Conservation (phyloP, 176 grass and related monocot genomes). For the Raddia guianensis region DNA sequence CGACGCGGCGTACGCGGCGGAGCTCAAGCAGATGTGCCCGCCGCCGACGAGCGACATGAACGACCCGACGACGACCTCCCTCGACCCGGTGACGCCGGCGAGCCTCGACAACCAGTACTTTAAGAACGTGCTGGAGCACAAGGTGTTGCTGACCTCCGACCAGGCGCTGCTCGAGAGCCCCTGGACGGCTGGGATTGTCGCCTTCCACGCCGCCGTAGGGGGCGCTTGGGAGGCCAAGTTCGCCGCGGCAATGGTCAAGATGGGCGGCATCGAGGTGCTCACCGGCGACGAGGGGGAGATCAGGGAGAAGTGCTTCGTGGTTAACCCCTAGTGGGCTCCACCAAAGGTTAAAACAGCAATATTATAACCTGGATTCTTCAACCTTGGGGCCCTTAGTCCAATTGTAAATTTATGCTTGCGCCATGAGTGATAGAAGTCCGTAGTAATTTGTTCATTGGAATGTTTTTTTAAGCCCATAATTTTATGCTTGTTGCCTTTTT, state of each 20-base stretch:
- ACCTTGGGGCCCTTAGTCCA: neutral
- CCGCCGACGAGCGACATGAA: constrained; percentile 1
- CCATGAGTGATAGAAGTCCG: neutral
- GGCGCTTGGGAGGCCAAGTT: constrained; percentile 41
- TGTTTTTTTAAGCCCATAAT: neutral
- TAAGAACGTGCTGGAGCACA: constrained; percentile 38
- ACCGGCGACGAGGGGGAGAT: constrained; percentile 45
- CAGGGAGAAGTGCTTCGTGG: constrained; percentile 44
- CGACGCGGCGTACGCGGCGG: constrained; percentile 21
- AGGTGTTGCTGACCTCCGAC: constrained; percentile 55
- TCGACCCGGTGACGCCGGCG: constrained; percentile 30
- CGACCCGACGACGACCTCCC: constrained; percentile 18
- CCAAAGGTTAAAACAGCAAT: neutral
- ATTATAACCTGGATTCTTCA: neutral
- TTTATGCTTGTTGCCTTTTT: neutral
- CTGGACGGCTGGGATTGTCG: constrained; percentile 29
- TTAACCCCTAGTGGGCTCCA: constrained; percentile 31
- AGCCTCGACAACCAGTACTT: constrained; percentile 57
- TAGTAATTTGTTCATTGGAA: neutral
- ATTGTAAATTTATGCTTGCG: neutral
- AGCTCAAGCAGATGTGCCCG: constrained; percentile 47
- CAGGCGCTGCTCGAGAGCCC: constrained; percentile 45
- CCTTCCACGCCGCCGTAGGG: constrained; percentile 13
- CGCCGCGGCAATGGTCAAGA: constrained; percentile 42
- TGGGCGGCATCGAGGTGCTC: constrained; percentile 48